Evolutionary conservation across 306 rosid genomes (phyloP).

Genomic region (Citrullus mucosospermus): DNA sequence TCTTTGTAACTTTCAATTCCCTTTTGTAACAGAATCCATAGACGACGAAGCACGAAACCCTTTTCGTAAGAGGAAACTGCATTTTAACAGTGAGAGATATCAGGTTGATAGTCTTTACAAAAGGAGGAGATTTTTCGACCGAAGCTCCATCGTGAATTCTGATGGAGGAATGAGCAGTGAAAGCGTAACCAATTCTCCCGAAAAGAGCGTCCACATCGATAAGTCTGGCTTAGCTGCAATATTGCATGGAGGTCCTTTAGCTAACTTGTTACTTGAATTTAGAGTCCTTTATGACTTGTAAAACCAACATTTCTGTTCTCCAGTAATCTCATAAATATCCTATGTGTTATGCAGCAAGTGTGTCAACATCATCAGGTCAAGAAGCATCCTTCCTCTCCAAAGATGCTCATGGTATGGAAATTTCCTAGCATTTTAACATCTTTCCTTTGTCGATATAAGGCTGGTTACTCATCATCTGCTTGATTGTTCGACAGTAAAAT

Average conservation of each 20-base stretch:
- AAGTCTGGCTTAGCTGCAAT: constrained; percentile 27
- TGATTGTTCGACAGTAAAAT: constrained; percentile 46
- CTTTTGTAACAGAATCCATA: constrained; percentile 17
- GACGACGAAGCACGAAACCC: constrained; percentile 32
- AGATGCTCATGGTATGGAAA: constrained; percentile 59
- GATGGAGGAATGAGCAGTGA: constrained; percentile 74
- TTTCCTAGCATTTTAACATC: not conserved
- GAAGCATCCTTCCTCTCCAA: constrained; percentile 32
- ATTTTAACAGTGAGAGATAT: constrained; percentile 32
- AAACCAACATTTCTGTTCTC: constrained; percentile 1
- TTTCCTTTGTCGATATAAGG: not conserved
- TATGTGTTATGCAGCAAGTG: constrained; percentile 24
- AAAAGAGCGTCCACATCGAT: constrained; percentile 29
- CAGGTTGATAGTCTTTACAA: constrained; percentile 35
- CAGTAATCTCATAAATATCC: constrained; percentile 1
- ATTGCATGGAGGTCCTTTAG: constrained; percentile 18
- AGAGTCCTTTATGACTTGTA: not conserved
- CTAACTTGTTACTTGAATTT: not conserved
- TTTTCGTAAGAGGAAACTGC: constrained; percentile 50
- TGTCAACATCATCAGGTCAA: constrained; percentile 25
- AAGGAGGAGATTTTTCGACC: constrained; percentile 51
- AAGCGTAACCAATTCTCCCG: constrained; percentile 58
- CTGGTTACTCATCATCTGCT: constrained; percentile 17
- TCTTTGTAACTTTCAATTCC: not conserved
- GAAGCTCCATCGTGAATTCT: constrained; percentile 37